Conservation (phyloP, 1,139 yeast species). For the Pichia sp. region DNA sequence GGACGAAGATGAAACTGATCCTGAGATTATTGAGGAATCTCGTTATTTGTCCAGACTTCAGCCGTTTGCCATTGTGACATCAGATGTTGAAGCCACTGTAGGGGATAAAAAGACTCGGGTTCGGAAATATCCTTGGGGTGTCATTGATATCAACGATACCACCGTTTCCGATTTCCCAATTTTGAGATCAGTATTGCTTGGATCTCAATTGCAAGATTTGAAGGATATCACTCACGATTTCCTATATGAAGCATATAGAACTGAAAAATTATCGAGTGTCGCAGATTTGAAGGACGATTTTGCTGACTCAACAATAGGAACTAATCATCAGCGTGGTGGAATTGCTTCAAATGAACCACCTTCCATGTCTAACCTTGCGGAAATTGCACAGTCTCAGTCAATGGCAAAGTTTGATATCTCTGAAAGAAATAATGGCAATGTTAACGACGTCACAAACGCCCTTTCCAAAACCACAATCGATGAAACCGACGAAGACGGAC, state of each 20-base stretch:
- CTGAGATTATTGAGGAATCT: conserved; percentile 26
- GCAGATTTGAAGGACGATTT: conserved; percentile 23
- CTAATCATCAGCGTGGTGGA: not conserved
- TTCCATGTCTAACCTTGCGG: conserved; percentile 59
- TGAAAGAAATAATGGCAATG: conserved; percentile 1
- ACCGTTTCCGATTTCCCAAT: conserved; percentile 56
- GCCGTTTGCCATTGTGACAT: conserved; percentile 43
- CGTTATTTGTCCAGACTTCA: conserved; percentile 30
- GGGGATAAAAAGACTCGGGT: conserved; percentile 28
- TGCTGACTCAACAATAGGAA: conserved; percentile 7
- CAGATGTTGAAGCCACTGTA: conserved; percentile 39
- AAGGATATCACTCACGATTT: conserved; percentile 63
- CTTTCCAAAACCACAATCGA: conserved; percentile 20
- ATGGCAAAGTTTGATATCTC: conserved; percentile 23
- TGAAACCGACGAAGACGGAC: conserved; percentile 4
- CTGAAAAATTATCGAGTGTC: conserved; percentile 43
- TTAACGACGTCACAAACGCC: conserved; percentile 1
- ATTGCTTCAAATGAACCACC: conserved; percentile 31
- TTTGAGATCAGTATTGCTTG: conserved; percentile 59
- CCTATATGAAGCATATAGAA: conserved; percentile 65
- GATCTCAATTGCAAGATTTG: conserved; percentile 73
- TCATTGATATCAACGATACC: conserved; percentile 37
- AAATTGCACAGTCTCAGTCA: conserved; percentile 36
- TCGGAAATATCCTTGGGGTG: conserved; percentile 41
- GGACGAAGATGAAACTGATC: conserved; percentile 30